These are phyloP conservation scores for Entophlyctis helioformis DNA, from an alignment of 192 early-diverging fungal genomes.

Conservation along the genomic window DNA sequence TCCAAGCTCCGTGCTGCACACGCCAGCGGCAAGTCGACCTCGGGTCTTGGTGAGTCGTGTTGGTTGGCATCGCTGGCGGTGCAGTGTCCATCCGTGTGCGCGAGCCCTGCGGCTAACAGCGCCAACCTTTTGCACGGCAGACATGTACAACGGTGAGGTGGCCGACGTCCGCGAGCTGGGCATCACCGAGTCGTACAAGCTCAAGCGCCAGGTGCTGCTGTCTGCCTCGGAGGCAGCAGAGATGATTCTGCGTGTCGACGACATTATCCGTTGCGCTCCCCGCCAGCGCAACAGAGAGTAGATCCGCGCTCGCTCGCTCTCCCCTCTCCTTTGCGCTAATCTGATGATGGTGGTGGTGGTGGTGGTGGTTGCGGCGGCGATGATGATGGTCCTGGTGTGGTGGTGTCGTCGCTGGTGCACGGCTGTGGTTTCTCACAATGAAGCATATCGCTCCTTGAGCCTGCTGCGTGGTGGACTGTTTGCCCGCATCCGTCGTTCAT, in stretches of 20 bases:
- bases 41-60: constrained; percentile 57
- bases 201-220: constrained; percentile 84
- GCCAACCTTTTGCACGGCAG: constrained; percentile 12
- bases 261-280: constrained; percentile 84
- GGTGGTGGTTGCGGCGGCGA: too few relatives aligned
- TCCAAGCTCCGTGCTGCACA: constrained; percentile 87
- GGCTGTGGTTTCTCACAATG: neutral
- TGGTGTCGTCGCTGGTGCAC: neutral
- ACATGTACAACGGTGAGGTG: constrained; percentile 74
- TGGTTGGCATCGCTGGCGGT: too few relatives aligned
- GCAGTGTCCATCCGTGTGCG: too few relatives aligned
- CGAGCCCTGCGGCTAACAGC: too few relatives aligned
- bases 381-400: neutral
- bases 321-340: neutral
- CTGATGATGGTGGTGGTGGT: too few relatives aligned
- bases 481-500: neutral
- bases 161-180: constrained; percentile 73
- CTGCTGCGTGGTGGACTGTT: neutral
- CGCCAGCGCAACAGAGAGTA: too few relatives aligned
- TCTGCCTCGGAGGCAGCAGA: constrained; percentile 92
- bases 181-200: constrained; percentile 94
- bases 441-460: neutral
- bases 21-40: constrained; percentile 63
- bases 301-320: neutral
- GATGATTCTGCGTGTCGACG: constrained; percentile 95